phyloP scores from a whole-genome alignment of 768 basidiomycete genomes.

The Filobasidium floriforme region DNA sequence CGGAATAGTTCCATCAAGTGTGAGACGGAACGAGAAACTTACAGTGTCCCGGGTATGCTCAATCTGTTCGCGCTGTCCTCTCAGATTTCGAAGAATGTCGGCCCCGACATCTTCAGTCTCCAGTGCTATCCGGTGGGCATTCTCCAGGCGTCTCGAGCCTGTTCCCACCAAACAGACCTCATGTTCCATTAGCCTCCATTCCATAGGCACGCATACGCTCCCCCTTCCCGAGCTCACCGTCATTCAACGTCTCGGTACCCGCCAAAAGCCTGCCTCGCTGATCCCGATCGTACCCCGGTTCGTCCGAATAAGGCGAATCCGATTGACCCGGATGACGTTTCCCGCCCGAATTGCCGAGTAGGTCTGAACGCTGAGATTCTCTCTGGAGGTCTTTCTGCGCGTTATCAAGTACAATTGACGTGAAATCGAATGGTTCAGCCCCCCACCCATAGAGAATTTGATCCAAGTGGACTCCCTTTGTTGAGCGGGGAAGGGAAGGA shows the following conservation, averaged over 20 bases:
- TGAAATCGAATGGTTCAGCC: too few species aligned
- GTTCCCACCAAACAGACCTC: not conserved
- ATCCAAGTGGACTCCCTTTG: too few species aligned
- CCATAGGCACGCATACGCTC: too few species aligned
- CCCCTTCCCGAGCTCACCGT: conserved; percentile 50
- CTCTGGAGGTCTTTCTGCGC: conserved; percentile 60
- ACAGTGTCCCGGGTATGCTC: conserved; percentile 87
- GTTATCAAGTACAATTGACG: not conserved
- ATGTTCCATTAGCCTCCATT: too few species aligned
- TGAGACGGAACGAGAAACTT: conserved; percentile 28
- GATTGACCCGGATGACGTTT: conserved; percentile 46
- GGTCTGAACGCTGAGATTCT: conserved; percentile 64
- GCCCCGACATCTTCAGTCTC: conserved; percentile 96
- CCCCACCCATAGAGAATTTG: too few species aligned
- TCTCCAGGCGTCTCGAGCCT: conserved; percentile 64
- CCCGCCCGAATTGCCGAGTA: conserved; percentile 55
- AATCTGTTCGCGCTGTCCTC: conserved; percentile 86
- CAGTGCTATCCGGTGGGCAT: conserved; percentile 82
- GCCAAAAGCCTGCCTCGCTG: conserved; percentile 73
- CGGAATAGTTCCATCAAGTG: conserved; percentile 1
- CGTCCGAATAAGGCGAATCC: conserved; percentile 63
- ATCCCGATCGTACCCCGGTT: conserved; percentile 38
- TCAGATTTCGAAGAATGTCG: conserved; percentile 76
- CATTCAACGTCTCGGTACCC: conserved; percentile 69
- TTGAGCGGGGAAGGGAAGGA: too few species aligned